Evolutionary conservation across 1,284 basidiomycete species (phyloP), one percentile per base, ranked within the genome.

Genomic region (Testicularia cyperi): DNA sequence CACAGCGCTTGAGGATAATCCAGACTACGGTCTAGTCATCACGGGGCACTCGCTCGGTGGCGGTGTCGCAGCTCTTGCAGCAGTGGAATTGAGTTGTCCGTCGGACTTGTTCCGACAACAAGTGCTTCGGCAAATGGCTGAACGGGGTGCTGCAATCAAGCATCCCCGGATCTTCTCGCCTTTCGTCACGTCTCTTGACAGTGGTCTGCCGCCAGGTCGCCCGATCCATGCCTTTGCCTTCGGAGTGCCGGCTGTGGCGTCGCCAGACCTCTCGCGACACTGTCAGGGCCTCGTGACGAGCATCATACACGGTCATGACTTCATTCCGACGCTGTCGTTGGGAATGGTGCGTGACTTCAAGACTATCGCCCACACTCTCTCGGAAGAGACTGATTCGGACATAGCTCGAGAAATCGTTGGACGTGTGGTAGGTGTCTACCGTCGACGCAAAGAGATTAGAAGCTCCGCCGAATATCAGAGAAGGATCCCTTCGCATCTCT

Each of bases 21-120:
- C 80, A 3, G 67, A 68, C 2, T 82, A 81, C 38, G 81, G 81
- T 1, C 72, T 82, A 0, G 79, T 81, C 15, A 58, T 81, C 13
- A 78, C 77, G 19, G 80, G 81, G 7, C 79, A 79, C 58, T 79
- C 78, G 23, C 75, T 82, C 7, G 81, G 81, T 1, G 81, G 80
- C 5, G 81, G 81, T 1, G 80, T 81, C 2, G 80, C 80, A 0
- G 70, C 78, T 5, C 65, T 80, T 1, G 65, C 79, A 2, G 71
- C 78, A 0, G 73, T 79, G 7, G 52, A 75, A 16, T 74, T 66
- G 31, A 61, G 74, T n/a, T 74, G 66, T 30, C 78, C 73, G 0
- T 48, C 73, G 4, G 57, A 67, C 10, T 43, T 56, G 8, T 79
- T 79, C 41, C 30, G 66, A 7, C 42, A 61, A 27, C 67, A 75